Evolutionary conservation across 179 eudicot genomes (phyloP), one percentile per base, ranked within the genome.

Genomic region (Silene coronaria): DNA sequence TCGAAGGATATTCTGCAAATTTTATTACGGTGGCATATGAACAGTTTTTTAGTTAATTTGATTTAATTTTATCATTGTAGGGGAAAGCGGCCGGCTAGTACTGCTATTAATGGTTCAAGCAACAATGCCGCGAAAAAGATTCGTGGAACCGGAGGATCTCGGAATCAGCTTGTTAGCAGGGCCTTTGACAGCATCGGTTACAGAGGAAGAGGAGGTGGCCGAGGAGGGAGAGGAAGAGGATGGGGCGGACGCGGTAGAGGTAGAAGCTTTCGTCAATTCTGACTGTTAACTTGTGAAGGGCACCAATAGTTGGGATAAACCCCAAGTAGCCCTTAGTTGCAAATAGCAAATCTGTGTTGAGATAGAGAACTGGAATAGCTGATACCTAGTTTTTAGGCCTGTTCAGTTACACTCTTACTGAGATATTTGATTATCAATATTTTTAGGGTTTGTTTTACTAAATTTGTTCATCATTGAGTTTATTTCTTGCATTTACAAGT

Each of bases 1-100:
- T 8, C 46, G 10, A 38, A 3, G 8, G 13, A 2, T 42, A 2
- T 45, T 45, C 51, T 12, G 51, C 51, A 38, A 38, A 38, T 38
- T 38, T 38, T 38, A 38, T 38, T 45, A 45, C 4, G 16, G 51
- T 45, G 51, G 51, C 51, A 12, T 45, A 12, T 45, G 51, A 12
- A 45, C 21, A 3, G 14, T 6, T 61, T 4, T 42, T 32, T 68
- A 11, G 8, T 8, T 42, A 5, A 11, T 77, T 45, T 16, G 28
- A 24, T 19, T 1, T 16, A n/a, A 19, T 66, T 6, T 36, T 3
- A 57, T 57, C 16, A 16, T 12, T 84, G 75, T 82, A 93, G 98
- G 63, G 82, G 77, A 46, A 91, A 88, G 65, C 85, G 94, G 23
- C 83, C 92, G 73, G 91, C 87, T 16, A 75, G 69, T 64, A 69